phyloP scores from a whole-genome alignment of 2,329 filamentous ascomycete genomes.

The Aspergillus ustus region DNA sequence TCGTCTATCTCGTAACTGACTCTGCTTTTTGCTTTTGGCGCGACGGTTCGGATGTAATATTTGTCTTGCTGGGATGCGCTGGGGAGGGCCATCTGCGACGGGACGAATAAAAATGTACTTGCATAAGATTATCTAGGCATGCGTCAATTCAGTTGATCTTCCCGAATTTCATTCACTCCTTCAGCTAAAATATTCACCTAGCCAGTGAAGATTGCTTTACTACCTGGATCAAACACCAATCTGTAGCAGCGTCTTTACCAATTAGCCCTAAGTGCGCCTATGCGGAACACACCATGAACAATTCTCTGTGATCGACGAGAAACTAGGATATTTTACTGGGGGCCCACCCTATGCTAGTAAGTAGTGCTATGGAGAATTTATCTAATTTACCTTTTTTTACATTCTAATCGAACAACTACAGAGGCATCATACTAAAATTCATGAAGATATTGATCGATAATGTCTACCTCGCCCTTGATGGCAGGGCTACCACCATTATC shows the following conservation, averaged over 20 bases:
- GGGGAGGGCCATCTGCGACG: slow-evolving; percentile 31
- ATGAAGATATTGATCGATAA: not conserved
- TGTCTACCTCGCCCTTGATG: not conserved
- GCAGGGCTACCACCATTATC: not conserved
- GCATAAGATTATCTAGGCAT: slow-evolving; percentile 13
- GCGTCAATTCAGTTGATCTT: slow-evolving; percentile 5
- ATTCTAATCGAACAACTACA: not conserved
- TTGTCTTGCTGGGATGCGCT: slow-evolving; percentile 27
- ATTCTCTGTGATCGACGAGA: not conserved
- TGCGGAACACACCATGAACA: not conserved
- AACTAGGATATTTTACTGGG: not conserved
- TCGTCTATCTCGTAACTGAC: slow-evolving; percentile 8
- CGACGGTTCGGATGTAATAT: slow-evolving; percentile 39
- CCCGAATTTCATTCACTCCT: slow-evolving; percentile 4
- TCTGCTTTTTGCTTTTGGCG: slow-evolving; percentile 33
- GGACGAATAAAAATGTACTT: slow-evolving; percentile 24
- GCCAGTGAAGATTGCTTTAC: not conserved
- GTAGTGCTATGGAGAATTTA: not conserved
- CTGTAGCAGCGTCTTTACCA: not conserved
- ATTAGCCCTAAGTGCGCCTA: not conserved
- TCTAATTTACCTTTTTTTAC: not conserved
- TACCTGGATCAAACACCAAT: not conserved
- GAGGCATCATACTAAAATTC: not conserved
- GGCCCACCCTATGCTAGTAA: not conserved
- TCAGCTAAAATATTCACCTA: too few relatives aligned